Evolutionary conservation across 2,329 filamentous ascomycete genomes (phyloP).

Genomic region (Lachnellula subtilissima): DNA sequence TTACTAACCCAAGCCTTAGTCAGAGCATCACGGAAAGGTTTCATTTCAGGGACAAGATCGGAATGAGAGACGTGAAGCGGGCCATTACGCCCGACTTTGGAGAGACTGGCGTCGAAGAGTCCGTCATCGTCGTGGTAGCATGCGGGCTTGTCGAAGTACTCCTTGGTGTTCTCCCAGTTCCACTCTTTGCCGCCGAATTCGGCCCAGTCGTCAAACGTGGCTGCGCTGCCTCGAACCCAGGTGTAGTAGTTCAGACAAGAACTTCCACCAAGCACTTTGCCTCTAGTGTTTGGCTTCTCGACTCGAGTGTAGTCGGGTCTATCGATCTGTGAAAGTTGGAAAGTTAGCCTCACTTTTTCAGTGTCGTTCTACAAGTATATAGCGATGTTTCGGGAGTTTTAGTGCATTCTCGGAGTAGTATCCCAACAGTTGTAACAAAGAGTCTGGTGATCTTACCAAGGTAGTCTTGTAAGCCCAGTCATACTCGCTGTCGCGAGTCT

Average conservation of each 20-base stretch:
- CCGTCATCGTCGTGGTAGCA: conserved; percentile 52
- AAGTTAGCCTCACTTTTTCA: too few relatives aligned
- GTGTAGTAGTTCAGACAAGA: conserved; percentile 62
- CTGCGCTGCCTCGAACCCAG: conserved; percentile 54
- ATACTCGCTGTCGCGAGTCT: conserved; percentile 49
- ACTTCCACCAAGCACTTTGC: conserved; percentile 38
- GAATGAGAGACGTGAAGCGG: conserved; percentile 52
- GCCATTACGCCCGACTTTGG: conserved; percentile 47
- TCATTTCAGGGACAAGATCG: conserved; percentile 47
- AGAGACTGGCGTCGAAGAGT: conserved; percentile 40
- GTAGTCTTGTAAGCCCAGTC: conserved; percentile 59
- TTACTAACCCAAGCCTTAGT: conserved; percentile 49
- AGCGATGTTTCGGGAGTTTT: too few relatives aligned
- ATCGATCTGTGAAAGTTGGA: conserved; percentile 43
- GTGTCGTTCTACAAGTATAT: too few relatives aligned
- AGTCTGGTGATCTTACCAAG: too few relatives aligned
- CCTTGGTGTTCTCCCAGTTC: conserved; percentile 48
- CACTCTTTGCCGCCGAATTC: conserved; percentile 45
- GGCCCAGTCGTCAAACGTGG: conserved; percentile 50
- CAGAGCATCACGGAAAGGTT: conserved; percentile 46
- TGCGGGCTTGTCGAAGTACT: conserved; percentile 50
- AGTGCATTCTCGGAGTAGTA: too few relatives aligned
- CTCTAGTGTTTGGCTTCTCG: conserved; percentile 55
- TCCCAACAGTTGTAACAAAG: too few relatives aligned
- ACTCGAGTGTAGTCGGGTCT: conserved; percentile 54